Evolutionary conservation across 345 rosid genomes (phyloP).

Genomic region (Hypericum perforatum): DNA sequence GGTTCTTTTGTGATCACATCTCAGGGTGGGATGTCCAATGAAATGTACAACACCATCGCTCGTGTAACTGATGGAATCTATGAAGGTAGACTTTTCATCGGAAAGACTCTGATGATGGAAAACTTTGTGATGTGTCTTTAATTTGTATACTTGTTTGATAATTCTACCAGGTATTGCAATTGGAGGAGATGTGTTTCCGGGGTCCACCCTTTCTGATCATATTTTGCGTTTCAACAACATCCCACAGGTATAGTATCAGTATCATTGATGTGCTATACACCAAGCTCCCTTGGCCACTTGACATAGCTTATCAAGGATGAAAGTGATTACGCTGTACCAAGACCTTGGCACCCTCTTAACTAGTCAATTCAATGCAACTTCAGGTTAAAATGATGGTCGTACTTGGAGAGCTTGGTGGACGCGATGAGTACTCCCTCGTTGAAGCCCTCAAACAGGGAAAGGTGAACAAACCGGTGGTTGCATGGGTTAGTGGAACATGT

Average conservation of each 20-base stretch:
- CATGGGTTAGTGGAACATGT: slow-evolving; percentile 99
- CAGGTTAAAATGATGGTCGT: slow-evolving; percentile 92
- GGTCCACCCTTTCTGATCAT: slow-evolving; percentile 90
- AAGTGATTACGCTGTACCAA: neutral
- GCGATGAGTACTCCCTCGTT: slow-evolving; percentile 91
- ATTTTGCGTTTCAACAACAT: slow-evolving; percentile 89
- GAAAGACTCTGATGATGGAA: neutral
- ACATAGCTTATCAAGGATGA: neutral
- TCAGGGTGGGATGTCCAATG: slow-evolving; percentile 99
- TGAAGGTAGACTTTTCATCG: slow-evolving; percentile 47
- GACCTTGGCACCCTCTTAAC: neutral
- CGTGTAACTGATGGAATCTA: slow-evolving; percentile 95
- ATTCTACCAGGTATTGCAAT: slow-evolving; percentile 70
- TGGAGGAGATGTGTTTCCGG: slow-evolving; percentile 98
- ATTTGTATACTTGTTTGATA: slow-evolving; percentile 18
- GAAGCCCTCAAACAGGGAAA: slow-evolving; percentile 94
- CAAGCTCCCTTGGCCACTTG: neutral
- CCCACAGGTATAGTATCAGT: slow-evolving; percentile 54
- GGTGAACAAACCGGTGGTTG: slow-evolving; percentile 88
- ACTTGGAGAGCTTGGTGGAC: slow-evolving; percentile 96
- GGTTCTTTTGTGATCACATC: slow-evolving; percentile 7
- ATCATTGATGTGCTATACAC: neutral
- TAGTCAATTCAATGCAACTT: neutral
- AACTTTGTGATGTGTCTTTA: slow-evolving; percentile 1
- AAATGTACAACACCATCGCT: slow-evolving; percentile 78